phyloP scores from a whole-genome alignment of 179 eudicot species.

The Vitellaria paradoxa region DNA sequence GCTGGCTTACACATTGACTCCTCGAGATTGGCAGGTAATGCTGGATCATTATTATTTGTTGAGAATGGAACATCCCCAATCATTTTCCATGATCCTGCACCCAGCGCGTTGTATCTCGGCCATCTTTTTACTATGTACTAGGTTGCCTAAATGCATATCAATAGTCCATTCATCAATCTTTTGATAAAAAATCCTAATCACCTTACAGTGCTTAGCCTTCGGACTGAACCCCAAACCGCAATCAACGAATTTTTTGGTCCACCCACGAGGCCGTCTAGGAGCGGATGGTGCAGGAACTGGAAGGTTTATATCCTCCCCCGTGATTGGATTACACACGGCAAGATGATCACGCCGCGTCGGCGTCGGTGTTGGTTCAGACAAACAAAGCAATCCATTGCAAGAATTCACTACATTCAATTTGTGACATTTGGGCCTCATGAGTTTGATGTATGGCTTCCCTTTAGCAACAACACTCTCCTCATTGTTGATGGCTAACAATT shows the following conservation, averaged over 20 bases:
- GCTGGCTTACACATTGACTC: background rate
- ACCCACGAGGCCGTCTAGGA: too few relatives aligned
- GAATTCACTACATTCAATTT: conserved; percentile 11
- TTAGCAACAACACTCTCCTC: background rate
- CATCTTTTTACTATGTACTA: background rate
- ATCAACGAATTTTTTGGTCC: background rate
- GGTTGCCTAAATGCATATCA: background rate
- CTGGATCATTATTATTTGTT: background rate
- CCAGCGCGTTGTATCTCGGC: background rate
- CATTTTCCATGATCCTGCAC: background rate
- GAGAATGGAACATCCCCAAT: background rate
- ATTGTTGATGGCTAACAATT: background rate
- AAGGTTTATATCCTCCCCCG: conserved; percentile 1
- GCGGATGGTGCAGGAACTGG: background rate
- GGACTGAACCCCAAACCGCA: conserved; percentile 14
- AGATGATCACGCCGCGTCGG: background rate
- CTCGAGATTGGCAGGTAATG: background rate
- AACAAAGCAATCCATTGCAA: conserved; percentile 15
- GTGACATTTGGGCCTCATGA: background rate
- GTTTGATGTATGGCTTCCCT: background rate
- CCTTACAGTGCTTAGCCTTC: background rate
- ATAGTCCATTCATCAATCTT: background rate
- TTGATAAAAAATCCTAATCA: conserved; percentile 12
- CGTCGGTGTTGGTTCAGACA: conserved; percentile 12
- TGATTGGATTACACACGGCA: conserved; percentile 1